phyloP scores from a whole-genome alignment of 768 basidiomycete genomes.

The Tulasnella sp. region DNA sequence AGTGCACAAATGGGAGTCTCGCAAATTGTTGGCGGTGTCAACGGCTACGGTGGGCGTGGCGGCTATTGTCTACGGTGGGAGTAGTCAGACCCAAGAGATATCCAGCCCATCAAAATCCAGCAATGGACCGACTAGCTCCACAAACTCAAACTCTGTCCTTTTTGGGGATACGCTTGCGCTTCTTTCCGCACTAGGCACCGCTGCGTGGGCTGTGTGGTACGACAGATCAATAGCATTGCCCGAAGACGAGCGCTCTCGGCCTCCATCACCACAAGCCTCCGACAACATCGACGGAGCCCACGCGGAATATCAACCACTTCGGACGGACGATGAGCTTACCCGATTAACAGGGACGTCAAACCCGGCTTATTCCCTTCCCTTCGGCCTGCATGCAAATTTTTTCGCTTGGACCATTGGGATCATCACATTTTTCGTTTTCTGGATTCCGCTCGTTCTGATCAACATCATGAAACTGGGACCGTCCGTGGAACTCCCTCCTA shows the following conservation, averaged over 20 bases:
- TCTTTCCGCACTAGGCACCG: slow-evolving; percentile 64
- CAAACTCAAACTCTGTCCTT: background rate
- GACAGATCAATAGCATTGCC: slow-evolving; percentile 66
- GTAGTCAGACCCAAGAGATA: slow-evolving; percentile 27
- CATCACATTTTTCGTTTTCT: slow-evolving; percentile 22
- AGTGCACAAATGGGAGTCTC: slow-evolving; percentile 48
- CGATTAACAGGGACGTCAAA: background rate
- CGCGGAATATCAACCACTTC: background rate
- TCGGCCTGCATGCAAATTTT: slow-evolving; percentile 28
- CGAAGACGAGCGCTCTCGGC: background rate
- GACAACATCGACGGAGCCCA: background rate
- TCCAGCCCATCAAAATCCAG: background rate
- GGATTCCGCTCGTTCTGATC: slow-evolving; percentile 18
- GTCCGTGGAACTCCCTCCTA: slow-evolving; percentile 58
- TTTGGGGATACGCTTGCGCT: slow-evolving; percentile 72
- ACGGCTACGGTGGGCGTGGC: slow-evolving; percentile 78
- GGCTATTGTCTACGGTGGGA: slow-evolving; percentile 76
- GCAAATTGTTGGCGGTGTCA: slow-evolving; percentile 66
- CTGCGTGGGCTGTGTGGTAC: slow-evolving; percentile 78
- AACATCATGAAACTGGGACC: slow-evolving; percentile 25
- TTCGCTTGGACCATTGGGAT: slow-evolving; percentile 23
- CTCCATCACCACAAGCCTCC: background rate
- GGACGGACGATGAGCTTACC: background rate
- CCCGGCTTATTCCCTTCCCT: slow-evolving; percentile 37
- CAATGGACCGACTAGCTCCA: background rate